Conservation (phyloP, 768 basidiomycete genomes). For the Phlegmacium glaucopus region DNA sequence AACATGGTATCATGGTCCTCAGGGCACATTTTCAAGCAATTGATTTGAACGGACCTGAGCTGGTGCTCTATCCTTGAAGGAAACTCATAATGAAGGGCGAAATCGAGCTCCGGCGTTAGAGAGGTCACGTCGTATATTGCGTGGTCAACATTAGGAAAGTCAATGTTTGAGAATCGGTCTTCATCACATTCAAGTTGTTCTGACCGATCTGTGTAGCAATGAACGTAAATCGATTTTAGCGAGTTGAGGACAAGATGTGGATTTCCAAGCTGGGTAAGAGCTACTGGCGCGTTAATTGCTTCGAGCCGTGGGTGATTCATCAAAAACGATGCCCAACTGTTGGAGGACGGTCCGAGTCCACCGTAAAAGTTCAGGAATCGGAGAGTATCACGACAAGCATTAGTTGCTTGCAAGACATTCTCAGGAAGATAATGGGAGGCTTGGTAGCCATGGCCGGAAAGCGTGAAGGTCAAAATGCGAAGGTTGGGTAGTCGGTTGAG, state of each 20-base stretch:
- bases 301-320: constrained; percentile 10
- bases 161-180: not conserved
- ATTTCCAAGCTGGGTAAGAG: not conserved
- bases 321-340: constrained; percentile 13
- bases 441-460: constrained; percentile 4
- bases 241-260: constrained; percentile 3
- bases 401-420: constrained; percentile 1
- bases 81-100: not conserved
- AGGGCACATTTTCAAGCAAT: not conserved
- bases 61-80: constrained; percentile 1
- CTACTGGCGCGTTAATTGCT: constrained; percentile 5
- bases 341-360: not conserved
- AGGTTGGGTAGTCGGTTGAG: constrained; percentile 16
- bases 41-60: constrained; percentile 11
- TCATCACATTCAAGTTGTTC: not conserved
- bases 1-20: not conserved
- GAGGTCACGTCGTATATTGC: constrained; percentile 4
- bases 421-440: not conserved
- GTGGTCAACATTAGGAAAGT: constrained; percentile 2
- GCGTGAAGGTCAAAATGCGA: constrained; percentile 15
- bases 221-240: constrained; percentile 7
- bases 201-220: not conserved
- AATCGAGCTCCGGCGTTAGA: not conserved
- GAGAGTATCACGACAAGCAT: constrained; percentile 10
- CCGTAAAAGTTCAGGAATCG: constrained; percentile 14